phyloP scores from a whole-genome alignment of 202 grass and related monocot genomes.

The Elaeis oleifera region DNA sequence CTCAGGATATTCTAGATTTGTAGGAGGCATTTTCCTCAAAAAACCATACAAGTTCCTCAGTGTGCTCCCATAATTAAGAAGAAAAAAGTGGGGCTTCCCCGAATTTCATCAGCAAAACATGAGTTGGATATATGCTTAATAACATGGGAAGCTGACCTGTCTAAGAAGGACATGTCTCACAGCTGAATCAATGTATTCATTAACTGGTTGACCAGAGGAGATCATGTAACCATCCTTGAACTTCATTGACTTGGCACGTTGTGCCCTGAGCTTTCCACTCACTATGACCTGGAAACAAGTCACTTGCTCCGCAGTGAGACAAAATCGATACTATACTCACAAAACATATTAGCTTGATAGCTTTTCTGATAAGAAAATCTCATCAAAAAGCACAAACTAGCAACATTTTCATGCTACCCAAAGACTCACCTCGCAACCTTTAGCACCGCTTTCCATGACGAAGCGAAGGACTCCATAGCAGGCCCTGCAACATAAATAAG shows the following conservation, averaged over 20 bases:
- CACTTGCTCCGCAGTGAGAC: neutral
- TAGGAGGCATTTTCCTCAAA: no score
- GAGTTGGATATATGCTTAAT: no score
- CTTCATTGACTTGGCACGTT: constrained; percentile 3
- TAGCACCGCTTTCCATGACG: constrained; percentile 19
- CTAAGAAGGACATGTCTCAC: constrained; percentile 7
- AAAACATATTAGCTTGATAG: neutral
- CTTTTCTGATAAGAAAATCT: no score
- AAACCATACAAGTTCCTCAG: no score
- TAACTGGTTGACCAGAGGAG: neutral
- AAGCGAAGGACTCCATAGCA: constrained; percentile 13
- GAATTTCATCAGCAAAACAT: no score
- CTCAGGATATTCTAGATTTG: no score
- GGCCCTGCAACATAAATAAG: neutral
- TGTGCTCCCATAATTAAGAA: neutral
- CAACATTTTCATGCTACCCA: no score
- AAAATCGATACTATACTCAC: neutral
- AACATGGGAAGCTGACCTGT: neutral
- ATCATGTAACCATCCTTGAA: constrained; percentile 8
- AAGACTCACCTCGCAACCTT: constrained; percentile 14
- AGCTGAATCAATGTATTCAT: neutral
- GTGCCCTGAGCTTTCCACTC: constrained; percentile 4
- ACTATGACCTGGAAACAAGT: neutral
- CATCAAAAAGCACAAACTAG: no score
- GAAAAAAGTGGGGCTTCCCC: no score